Evolutionary conservation across 495 filamentous ascomycete genomes (phyloP).

Genomic region (Margaritispora aquatica): DNA sequence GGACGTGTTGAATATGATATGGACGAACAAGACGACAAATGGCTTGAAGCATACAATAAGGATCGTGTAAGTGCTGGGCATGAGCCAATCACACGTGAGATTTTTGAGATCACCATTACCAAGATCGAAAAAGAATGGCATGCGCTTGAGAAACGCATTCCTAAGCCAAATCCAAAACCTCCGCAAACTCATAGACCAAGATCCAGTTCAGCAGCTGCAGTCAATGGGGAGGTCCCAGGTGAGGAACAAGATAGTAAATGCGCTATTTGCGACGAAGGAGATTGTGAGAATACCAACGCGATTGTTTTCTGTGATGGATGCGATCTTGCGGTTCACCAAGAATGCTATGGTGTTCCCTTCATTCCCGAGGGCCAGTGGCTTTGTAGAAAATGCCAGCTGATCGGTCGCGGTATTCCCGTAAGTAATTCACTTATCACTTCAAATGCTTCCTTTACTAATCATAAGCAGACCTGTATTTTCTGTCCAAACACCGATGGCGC

Average conservation of each 20-base stretch:
- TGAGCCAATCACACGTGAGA: slow-evolving; percentile 78
- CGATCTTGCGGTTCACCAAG: slow-evolving; percentile 95
- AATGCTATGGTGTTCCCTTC: slow-evolving; percentile 98
- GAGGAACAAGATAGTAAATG: slow-evolving; percentile 98
- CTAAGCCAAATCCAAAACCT: slow-evolving; percentile 91
- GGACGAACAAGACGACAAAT: slow-evolving; percentile 98
- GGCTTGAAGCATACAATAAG: slow-evolving; percentile 79
- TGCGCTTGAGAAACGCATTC: slow-evolving; percentile 89
- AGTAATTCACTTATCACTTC: slow-evolving; percentile 24
- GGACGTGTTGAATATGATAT: slow-evolving; percentile 97
- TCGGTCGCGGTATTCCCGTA: slow-evolving; percentile 82
- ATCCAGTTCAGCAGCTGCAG: slow-evolving; percentile 85
- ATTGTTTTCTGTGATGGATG: slow-evolving; percentile 99
- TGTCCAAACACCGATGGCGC: slow-evolving; percentile 96
- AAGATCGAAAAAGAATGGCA: slow-evolving; percentile 99
- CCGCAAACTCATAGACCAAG: slow-evolving; percentile 85
- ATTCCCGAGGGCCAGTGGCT: slow-evolving; percentile 99
- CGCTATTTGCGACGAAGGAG: slow-evolving; percentile 95
- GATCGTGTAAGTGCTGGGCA: slow-evolving; percentile 65
- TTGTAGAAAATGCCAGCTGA: slow-evolving; percentile 92
- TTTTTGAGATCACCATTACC: slow-evolving; percentile 96
- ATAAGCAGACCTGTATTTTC: slow-evolving; percentile 78
- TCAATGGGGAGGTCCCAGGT: slow-evolving; percentile 83
- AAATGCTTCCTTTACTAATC: slow-evolving; percentile 10
- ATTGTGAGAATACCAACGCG: slow-evolving; percentile 99